A percentile compares a stretch with the other conserved stretches of the same genome.
Conservation (phyloP, 345 rosid genomes). For the Brassica rapa region DNA sequence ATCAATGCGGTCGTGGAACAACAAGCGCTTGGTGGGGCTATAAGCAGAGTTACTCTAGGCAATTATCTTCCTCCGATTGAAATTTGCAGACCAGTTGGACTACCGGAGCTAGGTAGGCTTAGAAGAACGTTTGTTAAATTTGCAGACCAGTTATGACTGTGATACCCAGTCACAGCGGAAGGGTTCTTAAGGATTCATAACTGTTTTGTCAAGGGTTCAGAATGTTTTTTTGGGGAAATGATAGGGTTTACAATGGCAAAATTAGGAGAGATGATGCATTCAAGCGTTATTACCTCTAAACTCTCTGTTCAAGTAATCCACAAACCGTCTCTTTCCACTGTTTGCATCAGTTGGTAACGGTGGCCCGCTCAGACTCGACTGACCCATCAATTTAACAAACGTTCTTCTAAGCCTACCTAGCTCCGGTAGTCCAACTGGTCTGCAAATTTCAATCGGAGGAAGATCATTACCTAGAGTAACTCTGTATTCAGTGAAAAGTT, state of each 20-base stretch:
- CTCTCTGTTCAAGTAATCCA: constrained; percentile 91
- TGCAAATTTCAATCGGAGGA: constrained; percentile 58
- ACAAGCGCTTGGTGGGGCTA: constrained; percentile 69
- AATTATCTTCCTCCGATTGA: constrained; percentile 61
- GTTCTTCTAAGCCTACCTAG: constrained; percentile 80
- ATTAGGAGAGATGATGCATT: background rate
- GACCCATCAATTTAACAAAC: constrained; percentile 81
- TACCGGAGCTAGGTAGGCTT: constrained; percentile 87
- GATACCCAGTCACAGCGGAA: no score
- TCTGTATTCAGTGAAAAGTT: background rate
- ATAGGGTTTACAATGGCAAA: no score
- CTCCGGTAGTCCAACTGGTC: constrained; percentile 83
- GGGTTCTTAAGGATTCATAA: no score
- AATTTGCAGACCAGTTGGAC: constrained; percentile 66
- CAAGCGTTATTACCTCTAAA: constrained; percentile 50
- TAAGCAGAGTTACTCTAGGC: constrained; percentile 61
- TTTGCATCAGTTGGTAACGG: constrained; percentile 87
- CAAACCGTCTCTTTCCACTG: constrained; percentile 92
- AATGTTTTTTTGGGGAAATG: no score
- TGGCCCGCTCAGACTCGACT: constrained; percentile 83
- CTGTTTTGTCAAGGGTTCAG: no score
- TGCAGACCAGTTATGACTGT: no score
- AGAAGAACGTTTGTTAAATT: constrained; percentile 68
- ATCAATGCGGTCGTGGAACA: constrained; percentile 73
- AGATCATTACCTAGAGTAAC: constrained; percentile 49